Evolutionary conservation across 208 protist species (phyloP).

Genomic region (Crithidia brevicula): DNA sequence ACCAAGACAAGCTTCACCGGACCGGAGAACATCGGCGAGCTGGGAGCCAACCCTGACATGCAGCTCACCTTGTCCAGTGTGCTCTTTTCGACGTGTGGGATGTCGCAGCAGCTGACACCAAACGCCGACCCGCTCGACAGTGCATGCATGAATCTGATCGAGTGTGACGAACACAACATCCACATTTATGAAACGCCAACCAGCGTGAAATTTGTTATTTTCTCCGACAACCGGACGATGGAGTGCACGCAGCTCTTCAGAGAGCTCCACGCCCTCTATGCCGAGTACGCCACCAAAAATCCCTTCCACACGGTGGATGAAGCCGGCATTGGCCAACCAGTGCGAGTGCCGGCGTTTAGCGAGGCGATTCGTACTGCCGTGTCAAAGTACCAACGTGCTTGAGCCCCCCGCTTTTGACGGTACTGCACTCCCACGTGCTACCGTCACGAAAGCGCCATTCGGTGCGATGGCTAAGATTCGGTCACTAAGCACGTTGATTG

Average conservation of each 20-base stretch:
- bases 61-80: slow-evolving; percentile 85
- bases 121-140: slow-evolving; percentile 83
- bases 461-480: too few species aligned
- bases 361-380: slow-evolving; percentile 60
- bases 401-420: too few species aligned
- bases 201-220: slow-evolving; percentile 75
- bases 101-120: slow-evolving; percentile 87
- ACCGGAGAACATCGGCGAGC: slow-evolving; percentile 72
- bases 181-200: slow-evolving; percentile 88
- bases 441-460: too few species aligned
- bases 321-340: slow-evolving; percentile 82
- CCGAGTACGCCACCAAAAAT: slow-evolving; percentile 83
- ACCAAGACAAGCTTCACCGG: slow-evolving; percentile 73
- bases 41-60: slow-evolving; percentile 80
- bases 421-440: too few species aligned
- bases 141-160: slow-evolving; percentile 81
- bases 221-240: slow-evolving; percentile 70
- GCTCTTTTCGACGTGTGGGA: slow-evolving; percentile 85
- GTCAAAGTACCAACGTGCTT: slow-evolving; percentile 42
- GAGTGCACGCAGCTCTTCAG: slow-evolving; percentile 60
- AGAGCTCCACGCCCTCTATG: slow-evolving; percentile 76
- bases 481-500: too few species aligned
- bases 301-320: slow-evolving; percentile 89
- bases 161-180: slow-evolving; percentile 86
- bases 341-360: slow-evolving; percentile 82